Evolutionary conservation across 768 basidiomycete species (phyloP).

Genomic region (Boletellus ananiceps): DNA sequence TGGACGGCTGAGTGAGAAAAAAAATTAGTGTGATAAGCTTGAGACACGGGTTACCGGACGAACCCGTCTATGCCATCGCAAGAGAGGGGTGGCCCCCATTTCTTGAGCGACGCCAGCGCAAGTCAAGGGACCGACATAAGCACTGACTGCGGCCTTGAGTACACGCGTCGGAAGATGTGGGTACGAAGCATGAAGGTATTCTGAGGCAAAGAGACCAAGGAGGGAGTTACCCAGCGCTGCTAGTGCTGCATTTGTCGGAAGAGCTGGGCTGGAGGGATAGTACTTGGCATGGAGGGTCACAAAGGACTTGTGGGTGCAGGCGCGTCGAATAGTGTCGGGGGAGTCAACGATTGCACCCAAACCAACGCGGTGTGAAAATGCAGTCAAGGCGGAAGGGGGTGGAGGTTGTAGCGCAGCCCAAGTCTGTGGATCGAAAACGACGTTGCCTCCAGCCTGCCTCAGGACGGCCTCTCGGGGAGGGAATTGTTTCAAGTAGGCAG

Average conservation of each 20-base stretch:
- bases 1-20: slow-evolving; percentile 39
- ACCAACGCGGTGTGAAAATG: slow-evolving; percentile 75
- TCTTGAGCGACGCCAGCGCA: slow-evolving; percentile 84
- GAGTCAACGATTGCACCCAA: slow-evolving; percentile 53
- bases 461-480: slow-evolving; percentile 56
- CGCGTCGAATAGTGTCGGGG: slow-evolving; percentile 57
- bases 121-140: slow-evolving; percentile 82
- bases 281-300: slow-evolving; percentile 50
- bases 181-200: slow-evolving; percentile 74
- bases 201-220: slow-evolving; percentile 85
- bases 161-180: slow-evolving; percentile 92
- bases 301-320: slow-evolving; percentile 78
- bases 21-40: background rate
- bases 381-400: slow-evolving; percentile 63
- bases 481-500: slow-evolving; percentile 50
- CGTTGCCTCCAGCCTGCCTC: slow-evolving; percentile 27
- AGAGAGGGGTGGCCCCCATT: slow-evolving; percentile 70
- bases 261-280: slow-evolving; percentile 49
- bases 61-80: slow-evolving; percentile 81
- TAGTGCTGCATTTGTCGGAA: slow-evolving; percentile 71
- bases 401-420: slow-evolving; percentile 74
- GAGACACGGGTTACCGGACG: slow-evolving; percentile 9
- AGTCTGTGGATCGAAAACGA: slow-evolving; percentile 56
- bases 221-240: slow-evolving; percentile 78
- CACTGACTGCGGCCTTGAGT: slow-evolving; percentile 85